Evolutionary conservation across 768 basidiomycete species (phyloP), one percentile per base, ranked within the genome.

Genomic region (Asterophora lycoperdoides): DNA sequence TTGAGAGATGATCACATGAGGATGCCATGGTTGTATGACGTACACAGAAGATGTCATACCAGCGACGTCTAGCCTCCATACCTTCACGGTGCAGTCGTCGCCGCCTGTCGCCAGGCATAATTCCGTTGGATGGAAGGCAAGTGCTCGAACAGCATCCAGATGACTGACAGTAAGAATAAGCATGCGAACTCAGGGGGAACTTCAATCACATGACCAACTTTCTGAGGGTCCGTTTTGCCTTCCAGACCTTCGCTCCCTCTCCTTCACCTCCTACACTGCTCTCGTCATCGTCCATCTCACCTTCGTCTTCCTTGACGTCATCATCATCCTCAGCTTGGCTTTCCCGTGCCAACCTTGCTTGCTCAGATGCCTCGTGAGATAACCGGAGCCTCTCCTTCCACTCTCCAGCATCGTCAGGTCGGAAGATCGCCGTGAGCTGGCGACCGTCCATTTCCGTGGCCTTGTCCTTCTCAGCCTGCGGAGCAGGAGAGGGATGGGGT

Each of bases 1-100:
- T 60, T 41, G 60, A 44, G 62, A 43, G 36, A 42, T 44, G 44
- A 17, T 30, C 17, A 29, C 44, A 41, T 52, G 32, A 44, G 29
- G 50, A 46, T 40, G 29, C 39, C 51, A 59, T 39, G 23, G 30
- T 11, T 47, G 44, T 33, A 52, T 44, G 36, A 81, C 90, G 64
- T 70, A 93, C 91, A 78, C 78, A 48, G 83, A 82, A 36, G 86
- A 86, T 26, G 89, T 77, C 51, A 93, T 71, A 56, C 80, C 76
- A 34, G 81, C 71, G 13, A 86, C 78, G 56, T 95, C 90, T 71
- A 92, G 79, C 48, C 90, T 79, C 96, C 96, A 99, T 44, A 97
- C 80, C 67, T 99, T 99, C 46, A 98, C 84, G 6, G 92, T 93
- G 63, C 82, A 89, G 63, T 99, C 96, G 63, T 97, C 95, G 23